Evolutionary conservation across 768 basidiomycete species (phyloP).

Genomic region (Russula sp.): DNA sequence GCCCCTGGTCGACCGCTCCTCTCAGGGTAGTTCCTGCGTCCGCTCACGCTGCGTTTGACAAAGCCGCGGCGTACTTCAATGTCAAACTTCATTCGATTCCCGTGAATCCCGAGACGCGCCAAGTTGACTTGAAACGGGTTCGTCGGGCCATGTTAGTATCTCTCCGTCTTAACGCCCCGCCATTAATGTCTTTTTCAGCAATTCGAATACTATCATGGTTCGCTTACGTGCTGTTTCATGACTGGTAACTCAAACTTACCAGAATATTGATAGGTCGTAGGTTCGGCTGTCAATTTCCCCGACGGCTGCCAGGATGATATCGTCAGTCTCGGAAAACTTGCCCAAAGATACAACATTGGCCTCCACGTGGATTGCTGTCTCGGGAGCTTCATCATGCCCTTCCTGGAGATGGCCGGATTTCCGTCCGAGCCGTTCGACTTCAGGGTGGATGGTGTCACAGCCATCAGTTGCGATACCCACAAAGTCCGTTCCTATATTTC

Average conservation of each 20-base stretch:
- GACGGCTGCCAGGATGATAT: conserved; percentile 89
- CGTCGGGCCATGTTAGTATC: conserved; percentile 77
- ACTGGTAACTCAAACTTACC: conserved; percentile 6
- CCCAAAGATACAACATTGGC: conserved; percentile 68
- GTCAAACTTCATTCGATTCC: conserved; percentile 89
- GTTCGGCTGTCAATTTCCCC: conserved; percentile 81
- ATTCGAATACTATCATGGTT: conserved; percentile 85
- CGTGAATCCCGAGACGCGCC: conserved; percentile 68
- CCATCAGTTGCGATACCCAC: conserved; percentile 94
- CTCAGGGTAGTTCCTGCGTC: conserved; percentile 73
- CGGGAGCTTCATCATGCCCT: conserved; percentile 91
- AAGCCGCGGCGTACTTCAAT: conserved; percentile 80
- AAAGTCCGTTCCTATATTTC: conserved; percentile 45
- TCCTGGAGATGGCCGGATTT: conserved; percentile 74
- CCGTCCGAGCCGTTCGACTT: conserved; percentile 83
- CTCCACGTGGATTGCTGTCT: conserved; percentile 95
- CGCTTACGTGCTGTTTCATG: conserved; percentile 11
- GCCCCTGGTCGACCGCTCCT: background rate
- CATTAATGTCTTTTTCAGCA: conserved; percentile 42
- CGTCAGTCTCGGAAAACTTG: conserved; percentile 65
- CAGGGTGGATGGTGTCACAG: conserved; percentile 83
- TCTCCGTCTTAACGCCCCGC: background rate
- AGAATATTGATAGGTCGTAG: conserved; percentile 53
- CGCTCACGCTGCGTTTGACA: conserved; percentile 94
- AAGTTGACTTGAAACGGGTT: conserved; percentile 71